Evolutionary conservation across 305 asterid genomes (phyloP).

Genomic region (Fraxinus velutina): DNA sequence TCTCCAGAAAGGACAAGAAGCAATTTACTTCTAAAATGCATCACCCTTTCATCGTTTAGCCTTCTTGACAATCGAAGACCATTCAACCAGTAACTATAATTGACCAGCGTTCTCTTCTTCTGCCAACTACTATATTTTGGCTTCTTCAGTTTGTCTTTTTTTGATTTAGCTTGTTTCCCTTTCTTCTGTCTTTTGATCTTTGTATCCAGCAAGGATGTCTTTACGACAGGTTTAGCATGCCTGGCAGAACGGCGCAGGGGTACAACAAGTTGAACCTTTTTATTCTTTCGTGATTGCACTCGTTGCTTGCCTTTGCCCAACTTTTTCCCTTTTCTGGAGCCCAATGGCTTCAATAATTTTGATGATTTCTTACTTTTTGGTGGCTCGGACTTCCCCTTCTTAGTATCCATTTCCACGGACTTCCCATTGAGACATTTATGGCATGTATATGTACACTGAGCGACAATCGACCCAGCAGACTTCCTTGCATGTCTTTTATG

Average conservation of each 20-base stretch:
- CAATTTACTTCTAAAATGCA: constrained; percentile 50
- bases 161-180: constrained; percentile 46
- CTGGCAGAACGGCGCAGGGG: constrained; percentile 90
- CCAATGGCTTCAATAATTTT: constrained; percentile 37
- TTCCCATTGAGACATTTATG: constrained; percentile 53
- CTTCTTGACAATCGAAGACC: constrained; percentile 65
- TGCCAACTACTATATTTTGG: constrained; percentile 34
- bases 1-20: constrained; percentile 56
- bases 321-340: constrained; percentile 40
- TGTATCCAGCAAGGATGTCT: constrained; percentile 37
- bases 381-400: constrained; percentile 32
- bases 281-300: constrained; percentile 37
- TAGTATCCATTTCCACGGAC: constrained; percentile 33
- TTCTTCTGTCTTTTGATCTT: constrained; percentile 48
- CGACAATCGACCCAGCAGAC: constrained; percentile 43
- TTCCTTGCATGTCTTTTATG: constrained; percentile 64
- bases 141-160: constrained; percentile 34
- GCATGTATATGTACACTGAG: constrained; percentile 53
- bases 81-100: constrained; percentile 73
- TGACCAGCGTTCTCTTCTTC: constrained; percentile 52
- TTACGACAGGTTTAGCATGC: constrained; percentile 45
- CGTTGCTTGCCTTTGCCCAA: constrained; percentile 42
- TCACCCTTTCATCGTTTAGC: constrained; percentile 56
- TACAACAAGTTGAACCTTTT: constrained; percentile 37
- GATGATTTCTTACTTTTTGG: constrained; percentile 41